Base-by-base conservation (phyloP, 768 basidiomycete species). In the Termitomyces sp. region DNA sequence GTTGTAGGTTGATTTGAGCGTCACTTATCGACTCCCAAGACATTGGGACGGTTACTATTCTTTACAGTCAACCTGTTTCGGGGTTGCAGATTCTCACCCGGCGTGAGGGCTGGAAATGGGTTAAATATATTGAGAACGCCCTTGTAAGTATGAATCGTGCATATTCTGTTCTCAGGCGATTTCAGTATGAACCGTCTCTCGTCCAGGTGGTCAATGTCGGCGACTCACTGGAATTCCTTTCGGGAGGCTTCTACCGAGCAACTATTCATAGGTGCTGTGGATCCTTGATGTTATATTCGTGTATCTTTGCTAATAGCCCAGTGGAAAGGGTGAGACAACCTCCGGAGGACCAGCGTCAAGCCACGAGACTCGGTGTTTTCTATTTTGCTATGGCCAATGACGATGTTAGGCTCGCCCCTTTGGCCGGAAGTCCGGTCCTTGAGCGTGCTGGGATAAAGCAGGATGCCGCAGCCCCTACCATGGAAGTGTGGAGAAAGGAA, bases 301-400 rank as follows among this genome's bases (percentile, higher is more conserved):
- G 9, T 32, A 32, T 11, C 8, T 20, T 52, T 20, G 11, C 49
- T 51, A 28, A 32, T 33, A 35, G 4, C 49, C 28, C 3, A 28
- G 13, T 54, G 51, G 20, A 54, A 42, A 67, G 68, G 49, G 80
- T 83, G 38, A 66, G 79, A 32, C 80, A 81, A 57, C 82, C 81
- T 5, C 82, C 82, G 3, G 63, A 66, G 1, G 79, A 81, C 62
- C 81, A 82, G 62, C 75, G 70, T 4, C 68, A 71, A 16, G 70
- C 69, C 48, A 68, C 75, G 6, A 76, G 82, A 22, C 72, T 83
- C 1, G 80, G 81, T 8, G 73, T 80, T 2, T 86, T 87, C 67
- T 87, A 88, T 68, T 88, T 88, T 63, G 71, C 69, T 48, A 74
- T 79, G 76, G 70, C 80, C 0, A 79, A 87, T 63, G 84, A 87